Evolutionary conservation across 1,284 basidiomycete species (phyloP).

Genomic region (Gastroboletus turbinatus): DNA sequence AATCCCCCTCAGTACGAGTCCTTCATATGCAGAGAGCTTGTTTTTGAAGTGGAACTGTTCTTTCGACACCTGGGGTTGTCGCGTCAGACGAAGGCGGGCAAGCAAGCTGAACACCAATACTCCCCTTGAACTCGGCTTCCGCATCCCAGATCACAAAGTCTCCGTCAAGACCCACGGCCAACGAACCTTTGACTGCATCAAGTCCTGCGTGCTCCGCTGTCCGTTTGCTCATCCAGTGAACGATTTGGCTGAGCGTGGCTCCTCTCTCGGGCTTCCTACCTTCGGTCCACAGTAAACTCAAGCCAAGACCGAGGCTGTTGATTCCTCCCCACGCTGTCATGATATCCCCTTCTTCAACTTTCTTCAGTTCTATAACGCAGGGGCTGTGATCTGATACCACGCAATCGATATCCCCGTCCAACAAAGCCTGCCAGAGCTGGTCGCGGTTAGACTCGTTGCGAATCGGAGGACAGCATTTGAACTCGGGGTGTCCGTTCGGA

Average conservation of each 20-base stretch:
- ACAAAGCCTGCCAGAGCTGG: conserved; percentile 75
- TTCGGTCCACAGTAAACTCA: conserved; percentile 87
- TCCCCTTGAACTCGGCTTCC: conserved; percentile 60
- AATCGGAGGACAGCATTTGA: conserved; percentile 96
- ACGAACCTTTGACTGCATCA: conserved; percentile 63
- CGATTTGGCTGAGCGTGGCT: conserved; percentile 58
- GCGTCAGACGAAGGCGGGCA: conserved; percentile 11
- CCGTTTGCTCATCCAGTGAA: conserved; percentile 71
- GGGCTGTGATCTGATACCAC: conserved; percentile 95
- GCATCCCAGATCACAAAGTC: conserved; percentile 88
- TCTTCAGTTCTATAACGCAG: conserved; percentile 81
- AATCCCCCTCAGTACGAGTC: conserved; percentile 63
- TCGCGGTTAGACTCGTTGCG: conserved; percentile 72
- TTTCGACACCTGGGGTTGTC: conserved; percentile 59
- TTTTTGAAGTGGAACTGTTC: conserved; percentile 85
- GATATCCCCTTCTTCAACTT: conserved; percentile 74
- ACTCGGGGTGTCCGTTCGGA: conserved; percentile 73
- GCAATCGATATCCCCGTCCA: conserved; percentile 81
- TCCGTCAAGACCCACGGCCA: conserved; percentile 75
- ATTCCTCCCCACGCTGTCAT: conserved; percentile 94
- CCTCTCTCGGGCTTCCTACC: conserved; percentile 50
- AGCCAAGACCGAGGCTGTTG: conserved; percentile 82
- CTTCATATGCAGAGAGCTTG: conserved; percentile 87
- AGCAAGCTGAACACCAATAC: conserved; percentile 20
- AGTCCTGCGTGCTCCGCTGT: conserved; percentile 82